Conservation (phyloP, 441 rosid species). For the Aquilaria agallochum region DNA sequence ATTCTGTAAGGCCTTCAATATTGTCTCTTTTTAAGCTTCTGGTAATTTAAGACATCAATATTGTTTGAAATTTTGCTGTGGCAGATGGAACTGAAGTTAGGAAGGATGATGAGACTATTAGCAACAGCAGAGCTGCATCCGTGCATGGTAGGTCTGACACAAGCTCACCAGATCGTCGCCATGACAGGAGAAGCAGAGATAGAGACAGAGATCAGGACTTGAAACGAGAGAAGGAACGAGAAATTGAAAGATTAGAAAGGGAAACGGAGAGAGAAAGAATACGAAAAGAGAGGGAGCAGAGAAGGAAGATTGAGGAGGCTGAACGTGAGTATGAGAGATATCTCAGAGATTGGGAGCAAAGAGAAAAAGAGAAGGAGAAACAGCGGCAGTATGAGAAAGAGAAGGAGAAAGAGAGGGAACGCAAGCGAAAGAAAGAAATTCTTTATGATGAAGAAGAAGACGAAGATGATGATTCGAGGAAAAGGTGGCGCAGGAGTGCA, state of each 20-base stretch:
- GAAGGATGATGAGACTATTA: conserved; percentile 64
- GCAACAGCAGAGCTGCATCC: conserved; percentile 48
- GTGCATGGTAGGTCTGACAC: conserved; percentile 73
- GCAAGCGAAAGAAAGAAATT: conserved; percentile 83
- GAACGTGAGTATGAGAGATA: conserved; percentile 89
- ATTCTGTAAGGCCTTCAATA: no score
- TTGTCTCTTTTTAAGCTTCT: no score
- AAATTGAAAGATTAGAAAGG: conserved; percentile 84
- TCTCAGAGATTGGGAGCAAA: conserved; percentile 93
- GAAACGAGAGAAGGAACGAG: conserved; percentile 85
- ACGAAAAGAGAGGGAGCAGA: conserved; percentile 93
- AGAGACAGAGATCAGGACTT: conserved; percentile 60
- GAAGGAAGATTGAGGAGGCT: conserved; percentile 85
- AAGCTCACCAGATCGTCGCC: conserved; percentile 76
- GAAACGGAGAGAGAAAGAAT: conserved; percentile 86
- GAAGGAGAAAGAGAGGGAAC: conserved; percentile 89
- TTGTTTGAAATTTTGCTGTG: background rate
- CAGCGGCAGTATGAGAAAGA: conserved; percentile 93
- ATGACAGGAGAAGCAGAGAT: conserved; percentile 85
- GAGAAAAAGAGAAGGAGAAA: conserved; percentile 92
- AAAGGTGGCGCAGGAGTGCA: conserved; percentile 76
- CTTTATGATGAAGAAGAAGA: conserved; percentile 82
- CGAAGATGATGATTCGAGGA: conserved; percentile 79
- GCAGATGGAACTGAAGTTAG: conserved; percentile 53
- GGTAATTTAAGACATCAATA: no score